Evolutionary conservation across 495 filamentous ascomycete genomes (phyloP).

Genomic region (Penicillium dipodomyicola): DNA sequence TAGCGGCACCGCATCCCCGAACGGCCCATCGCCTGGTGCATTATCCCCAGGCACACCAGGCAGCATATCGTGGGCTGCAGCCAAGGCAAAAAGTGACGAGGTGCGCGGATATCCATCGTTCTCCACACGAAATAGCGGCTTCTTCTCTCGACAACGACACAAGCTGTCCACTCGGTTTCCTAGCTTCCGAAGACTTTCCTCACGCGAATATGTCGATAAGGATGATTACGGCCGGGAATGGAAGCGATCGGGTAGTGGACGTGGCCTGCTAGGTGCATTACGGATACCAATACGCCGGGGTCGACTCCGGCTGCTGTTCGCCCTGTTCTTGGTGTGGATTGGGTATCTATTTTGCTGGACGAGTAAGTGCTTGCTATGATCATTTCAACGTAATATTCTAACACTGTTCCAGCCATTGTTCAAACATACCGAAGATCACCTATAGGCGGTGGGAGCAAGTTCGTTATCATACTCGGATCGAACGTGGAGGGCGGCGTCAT

Average conservation of each 20-base stretch:
- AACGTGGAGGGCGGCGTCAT: conserved; percentile 97
- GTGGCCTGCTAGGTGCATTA: conserved; percentile 32
- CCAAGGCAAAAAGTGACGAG: conserved; percentile 73
- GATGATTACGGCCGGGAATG: conserved; percentile 63
- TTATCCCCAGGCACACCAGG: conserved; percentile 42
- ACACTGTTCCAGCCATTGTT: conserved; percentile 28
- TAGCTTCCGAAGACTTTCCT: conserved; percentile 51
- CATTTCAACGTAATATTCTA: neutral
- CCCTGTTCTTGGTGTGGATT: conserved; percentile 58
- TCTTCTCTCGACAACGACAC: conserved; percentile 76
- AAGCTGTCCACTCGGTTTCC: conserved; percentile 71
- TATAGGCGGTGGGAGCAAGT: conserved; percentile 82
- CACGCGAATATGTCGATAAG: conserved; percentile 64
- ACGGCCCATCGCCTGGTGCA: conserved; percentile 42
- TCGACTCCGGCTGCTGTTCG: conserved; percentile 59
- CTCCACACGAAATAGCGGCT: conserved; percentile 72
- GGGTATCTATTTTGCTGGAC: conserved; percentile 61
- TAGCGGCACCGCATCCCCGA: conserved; percentile 68
- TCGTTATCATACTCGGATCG: conserved; percentile 89
- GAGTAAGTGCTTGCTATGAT: conserved; percentile 41
- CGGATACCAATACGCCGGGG: conserved; percentile 47
- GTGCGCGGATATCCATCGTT: conserved; percentile 80
- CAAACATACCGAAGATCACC: conserved; percentile 54
- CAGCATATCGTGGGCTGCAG: conserved; percentile 70
- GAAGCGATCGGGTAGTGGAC: conserved; percentile 22